phyloP scores from a whole-genome alignment of 2,329 filamentous ascomycete genomes.

The Ophiostoma ips region DNA sequence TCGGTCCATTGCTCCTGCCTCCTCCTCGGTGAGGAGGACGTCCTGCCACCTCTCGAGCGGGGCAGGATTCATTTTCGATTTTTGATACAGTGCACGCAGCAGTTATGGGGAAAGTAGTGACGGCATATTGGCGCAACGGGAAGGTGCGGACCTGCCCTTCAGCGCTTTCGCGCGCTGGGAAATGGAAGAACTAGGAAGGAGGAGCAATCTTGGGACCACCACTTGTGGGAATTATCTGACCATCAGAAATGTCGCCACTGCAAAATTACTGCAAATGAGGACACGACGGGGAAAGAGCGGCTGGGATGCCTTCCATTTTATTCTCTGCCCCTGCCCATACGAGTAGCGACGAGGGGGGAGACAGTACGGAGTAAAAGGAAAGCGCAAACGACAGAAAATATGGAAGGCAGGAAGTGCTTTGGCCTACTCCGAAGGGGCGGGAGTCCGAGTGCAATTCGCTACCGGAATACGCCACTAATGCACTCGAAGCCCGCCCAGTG shows the following conservation, averaged over 20 bases:
- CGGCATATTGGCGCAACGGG: constrained; percentile 5
- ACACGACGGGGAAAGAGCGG: background rate
- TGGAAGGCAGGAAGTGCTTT: constrained; percentile 7
- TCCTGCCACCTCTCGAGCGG: too few species aligned
- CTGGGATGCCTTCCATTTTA: background rate
- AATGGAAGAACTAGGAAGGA: background rate
- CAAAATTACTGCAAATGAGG: background rate
- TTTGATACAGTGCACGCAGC: background rate
- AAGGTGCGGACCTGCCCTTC: constrained; percentile 5
- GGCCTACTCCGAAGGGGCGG: constrained; percentile 6
- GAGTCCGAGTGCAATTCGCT: constrained; percentile 8
- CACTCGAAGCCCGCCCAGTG: constrained; percentile 6
- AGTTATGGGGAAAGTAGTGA: background rate
- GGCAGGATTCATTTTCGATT: too few species aligned
- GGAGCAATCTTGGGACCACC: background rate
- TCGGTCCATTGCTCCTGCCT: too few species aligned
- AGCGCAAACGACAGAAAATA: constrained; percentile 1
- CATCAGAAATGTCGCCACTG: background rate
- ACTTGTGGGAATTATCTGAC: background rate
- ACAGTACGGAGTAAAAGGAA: background rate
- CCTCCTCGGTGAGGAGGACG: too few species aligned
- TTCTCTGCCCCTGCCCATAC: background rate
- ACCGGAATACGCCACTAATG: constrained; percentile 10
- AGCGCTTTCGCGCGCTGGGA: constrained; percentile 1
- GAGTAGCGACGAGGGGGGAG: background rate